Conservation (phyloP, 441 rosid species). For the Erodium texanum region DNA sequence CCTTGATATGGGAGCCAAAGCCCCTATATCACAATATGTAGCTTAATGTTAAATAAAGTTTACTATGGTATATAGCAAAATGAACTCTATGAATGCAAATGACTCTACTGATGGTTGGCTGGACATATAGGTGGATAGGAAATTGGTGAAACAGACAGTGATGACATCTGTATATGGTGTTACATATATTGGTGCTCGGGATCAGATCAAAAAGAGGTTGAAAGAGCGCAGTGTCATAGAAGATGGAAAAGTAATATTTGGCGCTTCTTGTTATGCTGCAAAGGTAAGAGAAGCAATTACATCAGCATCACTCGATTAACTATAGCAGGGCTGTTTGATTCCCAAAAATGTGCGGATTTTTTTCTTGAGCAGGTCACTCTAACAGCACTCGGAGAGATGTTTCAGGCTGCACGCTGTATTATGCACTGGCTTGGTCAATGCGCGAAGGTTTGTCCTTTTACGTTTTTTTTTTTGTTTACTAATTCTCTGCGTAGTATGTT, state of each 20-base stretch:
- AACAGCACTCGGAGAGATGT: conserved; percentile 87
- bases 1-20: too few species aligned
- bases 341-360: conserved; percentile 1
- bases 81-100: too few species aligned
- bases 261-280: conserved; percentile 89
- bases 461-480: conserved; percentile 10
- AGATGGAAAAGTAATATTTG: conserved; percentile 49
- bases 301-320: neutral
- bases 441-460: conserved; percentile 55
- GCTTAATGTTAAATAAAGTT: conserved; percentile 16
- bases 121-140: conserved; percentile 75
- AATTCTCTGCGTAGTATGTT: conserved; percentile 7
- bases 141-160: conserved; percentile 98
- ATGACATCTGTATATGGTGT: conserved; percentile 98
- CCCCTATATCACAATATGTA: too few species aligned
- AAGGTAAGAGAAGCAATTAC: conserved; percentile 41
- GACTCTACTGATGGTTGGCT: neutral
- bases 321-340: conserved; percentile 1
- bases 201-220: conserved; percentile 84
- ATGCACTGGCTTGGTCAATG: conserved; percentile 96
- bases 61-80: too few species aligned
- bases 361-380: conserved; percentile 56
- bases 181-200: conserved; percentile 86
- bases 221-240: conserved; percentile 61
- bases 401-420: conserved; percentile 88